Evolutionary conservation across 2,329 filamentous ascomycete genomes (phyloP), one percentile per base, ranked within the genome.

Genomic region (Aureobasidium sp.): DNA sequence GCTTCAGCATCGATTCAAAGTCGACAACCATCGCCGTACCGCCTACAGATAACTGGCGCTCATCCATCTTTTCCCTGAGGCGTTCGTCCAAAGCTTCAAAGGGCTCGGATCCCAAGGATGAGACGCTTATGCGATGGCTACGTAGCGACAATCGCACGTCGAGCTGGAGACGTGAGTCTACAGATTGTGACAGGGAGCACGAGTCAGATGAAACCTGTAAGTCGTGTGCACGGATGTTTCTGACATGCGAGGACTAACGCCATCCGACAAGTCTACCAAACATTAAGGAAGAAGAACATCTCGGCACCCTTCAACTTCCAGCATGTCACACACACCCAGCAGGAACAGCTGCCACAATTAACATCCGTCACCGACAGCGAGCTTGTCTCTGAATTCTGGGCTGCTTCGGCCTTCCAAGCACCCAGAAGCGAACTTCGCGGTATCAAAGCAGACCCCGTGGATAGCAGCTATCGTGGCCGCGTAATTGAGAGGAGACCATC

Each of bases 241-340:
- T 33, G 47, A 39, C 57, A 45, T 49, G 24, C 12, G 44, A 60
- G n/a, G 15, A 49, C 57, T 60, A 50, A 60, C 47, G 57, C 44
- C 31, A 48, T n/a, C 31, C 44, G 35, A 42, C 57, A 50, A 49
- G 57, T 60, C 62, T 58, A 60, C 58, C 53, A 59, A 44, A 60
- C 71, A 53, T 65, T 69, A 14, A 70, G 67, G 59, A 82, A 81
- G 69, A 73, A 72, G 45, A 74, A 75, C 62, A 86, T 86, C 58
- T 87, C 84, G 0, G 79, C 79, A 62, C 84, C 84, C 1, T 87
- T 84, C 70, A 82, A 85, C 67, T 87, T 87, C 68, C 82, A 86
- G 64, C 84, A 86, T 67, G 71, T 87, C 58, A 82, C 82, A 39
- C 83, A 86, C 68, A 83, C 83, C 31, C 79, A 79, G 61, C 78